A percentile compares a stretch with the other conserved stretches of the same genome.
Conservation (phyloP, 2,329 filamentous ascomycete genomes). For the Fusarium denticulatum region DNA sequence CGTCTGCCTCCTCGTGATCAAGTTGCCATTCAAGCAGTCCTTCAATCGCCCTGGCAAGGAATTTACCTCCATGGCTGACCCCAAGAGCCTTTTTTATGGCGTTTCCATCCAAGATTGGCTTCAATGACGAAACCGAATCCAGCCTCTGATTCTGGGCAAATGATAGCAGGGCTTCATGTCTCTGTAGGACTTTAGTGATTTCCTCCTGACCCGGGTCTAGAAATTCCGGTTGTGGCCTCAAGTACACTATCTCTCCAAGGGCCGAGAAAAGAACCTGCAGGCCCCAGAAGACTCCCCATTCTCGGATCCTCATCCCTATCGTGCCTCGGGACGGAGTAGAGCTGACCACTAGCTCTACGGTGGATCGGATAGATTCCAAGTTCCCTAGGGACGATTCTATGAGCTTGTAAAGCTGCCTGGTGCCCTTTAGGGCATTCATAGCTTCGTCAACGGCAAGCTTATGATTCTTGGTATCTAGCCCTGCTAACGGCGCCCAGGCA, state of each 20-base stretch:
- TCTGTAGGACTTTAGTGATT: background rate
- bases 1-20: background rate
- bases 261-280: background rate
- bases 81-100: background rate
- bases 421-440: background rate
- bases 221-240: background rate
- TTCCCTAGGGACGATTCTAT: background rate
- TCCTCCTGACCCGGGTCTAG: background rate
- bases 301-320: background rate
- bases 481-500: background rate
- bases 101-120: background rate
- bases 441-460: background rate
- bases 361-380: background rate
- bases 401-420: background rate
- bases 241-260: background rate
- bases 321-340: background rate
- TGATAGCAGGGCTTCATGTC: background rate
- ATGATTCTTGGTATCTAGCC: background rate
- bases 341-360: background rate
- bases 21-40: background rate
- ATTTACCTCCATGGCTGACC: background rate
- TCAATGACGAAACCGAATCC: background rate
- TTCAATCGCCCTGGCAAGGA: background rate
- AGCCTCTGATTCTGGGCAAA: background rate
- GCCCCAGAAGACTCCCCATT: background rate